A percentile compares a stretch with the other conserved stretches of the same genome.
These are phyloP conservation scores for Triangularia setosa DNA, from an alignment of 2,329 filamentous ascomycete species.

Conservation along the genomic window DNA sequence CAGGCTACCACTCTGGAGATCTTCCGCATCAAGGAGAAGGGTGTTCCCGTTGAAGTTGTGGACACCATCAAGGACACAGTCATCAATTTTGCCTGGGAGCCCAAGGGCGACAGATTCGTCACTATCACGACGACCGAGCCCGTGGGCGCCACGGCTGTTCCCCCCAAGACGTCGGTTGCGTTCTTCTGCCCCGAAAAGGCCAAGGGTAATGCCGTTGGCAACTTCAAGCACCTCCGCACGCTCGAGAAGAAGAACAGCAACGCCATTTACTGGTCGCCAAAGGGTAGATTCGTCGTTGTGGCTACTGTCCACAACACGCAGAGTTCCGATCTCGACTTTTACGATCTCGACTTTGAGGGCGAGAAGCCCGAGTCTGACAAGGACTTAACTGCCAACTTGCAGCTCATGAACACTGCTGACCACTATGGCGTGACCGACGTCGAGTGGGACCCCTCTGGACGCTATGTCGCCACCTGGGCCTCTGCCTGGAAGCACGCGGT, in stretches of 20 bases:
- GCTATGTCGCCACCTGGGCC: conserved; percentile 90
- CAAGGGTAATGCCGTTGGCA: conserved; percentile 76
- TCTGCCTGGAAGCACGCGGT: conserved; percentile 95
- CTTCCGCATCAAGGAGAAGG: conserved; percentile 96
- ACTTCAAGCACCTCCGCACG: conserved; percentile 94
- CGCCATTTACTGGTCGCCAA: conserved; percentile 97
- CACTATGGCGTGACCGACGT: conserved; percentile 98
- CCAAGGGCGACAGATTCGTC: conserved; percentile 94
- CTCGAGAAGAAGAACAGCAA: conserved; percentile 99
- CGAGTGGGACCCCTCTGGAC: conserved; percentile 95
- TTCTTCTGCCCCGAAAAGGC: conserved; percentile 97
- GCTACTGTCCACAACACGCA: conserved; percentile 90
- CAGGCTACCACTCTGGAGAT: conserved; percentile 96
- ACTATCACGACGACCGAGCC: conserved; percentile 93
- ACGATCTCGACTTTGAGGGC: conserved; percentile 95
- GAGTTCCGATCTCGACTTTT: conserved; percentile 95
- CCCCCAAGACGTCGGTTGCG: conserved; percentile 88
- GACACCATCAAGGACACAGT: conserved; percentile 98
- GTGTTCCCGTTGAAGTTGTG: conserved; percentile 95
- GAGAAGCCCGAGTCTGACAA: conserved; percentile 92
- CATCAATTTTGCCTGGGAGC: conserved; percentile 99
- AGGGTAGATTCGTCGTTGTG: conserved; percentile 89
- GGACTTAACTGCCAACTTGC: conserved; percentile 89
- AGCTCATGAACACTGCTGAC: conserved; percentile 88
- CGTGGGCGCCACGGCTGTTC: conserved; percentile 70